Evolutionary conservation across 148 eudicot genomes (phyloP).

Genomic region (Bassia scoparia): DNA sequence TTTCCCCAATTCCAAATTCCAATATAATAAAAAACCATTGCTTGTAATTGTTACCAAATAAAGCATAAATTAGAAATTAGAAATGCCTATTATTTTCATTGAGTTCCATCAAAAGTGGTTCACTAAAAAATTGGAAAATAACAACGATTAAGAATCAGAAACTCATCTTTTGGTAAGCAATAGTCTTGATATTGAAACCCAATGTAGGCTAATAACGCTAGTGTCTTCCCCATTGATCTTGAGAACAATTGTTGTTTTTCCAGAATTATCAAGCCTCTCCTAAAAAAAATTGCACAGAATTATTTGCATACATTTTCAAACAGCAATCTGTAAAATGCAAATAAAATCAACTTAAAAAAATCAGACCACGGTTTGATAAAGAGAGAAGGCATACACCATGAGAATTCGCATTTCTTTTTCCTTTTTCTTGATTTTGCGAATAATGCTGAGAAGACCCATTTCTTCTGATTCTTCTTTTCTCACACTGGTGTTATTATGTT

Average conservation of each 20-base stretch:
- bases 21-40: too few relatives aligned
- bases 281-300: conserved; percentile 20
- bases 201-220: conserved; percentile 78
- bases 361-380: neutral
- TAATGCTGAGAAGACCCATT: conserved; percentile 95
- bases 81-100: too few relatives aligned
- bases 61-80: too few relatives aligned
- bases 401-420: conserved; percentile 97
- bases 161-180: conserved; percentile 54
- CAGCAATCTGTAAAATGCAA: neutral
- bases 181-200: conserved; percentile 93
- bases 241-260: conserved; percentile 87
- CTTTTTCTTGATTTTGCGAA: conserved; percentile 83
- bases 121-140: neutral
- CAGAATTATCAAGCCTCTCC: conserved; percentile 89
- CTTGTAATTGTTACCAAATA: too few relatives aligned
- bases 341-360: neutral
- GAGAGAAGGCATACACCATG: conserved; percentile 70
- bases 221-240: conserved; percentile 86
- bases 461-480: neutral
- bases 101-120: too few relatives aligned
- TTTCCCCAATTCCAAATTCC: too few relatives aligned
- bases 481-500: neutral
- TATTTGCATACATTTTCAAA: neutral
- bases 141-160: neutral